phyloP scores from a whole-genome alignment of 1,139 yeast genomes.

The Sugiyamaella paludigena region DNA sequence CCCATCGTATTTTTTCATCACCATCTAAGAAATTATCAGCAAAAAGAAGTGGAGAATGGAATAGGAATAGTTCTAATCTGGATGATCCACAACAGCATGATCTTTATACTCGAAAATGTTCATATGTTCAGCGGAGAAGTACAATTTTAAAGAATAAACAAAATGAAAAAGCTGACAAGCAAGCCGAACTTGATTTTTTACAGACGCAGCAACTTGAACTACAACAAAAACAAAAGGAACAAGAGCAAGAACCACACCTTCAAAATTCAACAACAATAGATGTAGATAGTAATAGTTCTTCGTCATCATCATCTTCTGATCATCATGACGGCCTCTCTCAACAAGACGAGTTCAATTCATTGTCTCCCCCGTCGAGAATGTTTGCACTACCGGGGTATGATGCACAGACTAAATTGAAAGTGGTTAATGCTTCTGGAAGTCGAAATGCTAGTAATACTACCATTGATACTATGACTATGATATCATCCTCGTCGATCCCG shows the following conservation, averaged over 20 bases:
- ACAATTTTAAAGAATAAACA: constrained; percentile 1
- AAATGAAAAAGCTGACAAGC: background rate
- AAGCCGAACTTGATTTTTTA: too few species aligned
- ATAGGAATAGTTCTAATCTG: background rate
- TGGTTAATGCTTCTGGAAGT: constrained; percentile 23
- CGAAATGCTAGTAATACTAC: constrained; percentile 14
- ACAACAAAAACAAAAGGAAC: too few species aligned
- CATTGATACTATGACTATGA: background rate
- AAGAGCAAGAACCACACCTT: background rate
- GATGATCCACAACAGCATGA: constrained; percentile 12
- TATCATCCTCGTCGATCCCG: background rate
- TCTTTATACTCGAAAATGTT: constrained; percentile 31
- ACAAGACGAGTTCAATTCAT: background rate
- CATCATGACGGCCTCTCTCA: constrained; percentile 4
- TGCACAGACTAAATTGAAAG: constrained; percentile 26
- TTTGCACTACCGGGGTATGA: constrained; percentile 32
- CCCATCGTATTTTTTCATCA: constrained; percentile 23
- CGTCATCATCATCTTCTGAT: background rate
- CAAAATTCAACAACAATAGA: background rate
- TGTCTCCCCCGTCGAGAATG: constrained; percentile 10
- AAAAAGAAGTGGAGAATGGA: constrained; percentile 6
- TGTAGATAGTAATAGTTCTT: too few species aligned
- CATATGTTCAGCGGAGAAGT: constrained; percentile 20
- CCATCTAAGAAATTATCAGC: constrained; percentile 7
- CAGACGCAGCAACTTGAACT: too few species aligned